These are phyloP conservation scores for Populus euphratica DNA, from an alignment of 345 rosid species.

Conservation along the genomic window DNA sequence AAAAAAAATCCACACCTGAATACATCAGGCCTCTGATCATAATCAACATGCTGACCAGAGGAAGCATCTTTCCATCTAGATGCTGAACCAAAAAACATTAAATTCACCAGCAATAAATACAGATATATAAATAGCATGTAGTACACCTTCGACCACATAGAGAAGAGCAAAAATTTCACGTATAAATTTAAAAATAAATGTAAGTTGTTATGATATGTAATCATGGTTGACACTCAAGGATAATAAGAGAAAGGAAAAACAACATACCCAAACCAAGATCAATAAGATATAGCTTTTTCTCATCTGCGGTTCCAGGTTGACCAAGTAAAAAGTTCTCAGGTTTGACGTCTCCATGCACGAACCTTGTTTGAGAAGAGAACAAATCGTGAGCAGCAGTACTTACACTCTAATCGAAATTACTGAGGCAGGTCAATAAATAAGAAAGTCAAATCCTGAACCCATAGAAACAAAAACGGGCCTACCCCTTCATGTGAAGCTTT, in stretches of 20 bases:
- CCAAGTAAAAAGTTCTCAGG: slow-evolving; percentile 36
- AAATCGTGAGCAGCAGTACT: not conserved
- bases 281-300: slow-evolving; percentile 31
- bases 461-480: not conserved
- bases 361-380: slow-evolving; percentile 12
- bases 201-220: not conserved
- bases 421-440: not conserved
- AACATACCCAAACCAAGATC: slow-evolving; percentile 34
- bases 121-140: not conserved
- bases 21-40: slow-evolving; percentile 36
- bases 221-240: not conserved
- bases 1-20: slow-evolving; percentile 19
- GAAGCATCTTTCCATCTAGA: slow-evolving; percentile 32
- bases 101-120: not conserved
- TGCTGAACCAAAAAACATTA: slow-evolving; percentile 18
- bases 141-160: not conserved
- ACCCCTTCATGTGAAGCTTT: slow-evolving; percentile 32
- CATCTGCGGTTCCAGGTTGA: slow-evolving; percentile 30
- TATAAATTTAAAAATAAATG: not conserved
- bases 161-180: not conserved
- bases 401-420: too few relatives aligned
- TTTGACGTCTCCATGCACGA: slow-evolving; percentile 36
- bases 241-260: not conserved
- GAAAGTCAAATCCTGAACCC: not conserved
- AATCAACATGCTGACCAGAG: slow-evolving; percentile 32